phyloP scores from a whole-genome alignment of 2,329 filamentous ascomycete species.

The Penicillium sclerotigenum region DNA sequence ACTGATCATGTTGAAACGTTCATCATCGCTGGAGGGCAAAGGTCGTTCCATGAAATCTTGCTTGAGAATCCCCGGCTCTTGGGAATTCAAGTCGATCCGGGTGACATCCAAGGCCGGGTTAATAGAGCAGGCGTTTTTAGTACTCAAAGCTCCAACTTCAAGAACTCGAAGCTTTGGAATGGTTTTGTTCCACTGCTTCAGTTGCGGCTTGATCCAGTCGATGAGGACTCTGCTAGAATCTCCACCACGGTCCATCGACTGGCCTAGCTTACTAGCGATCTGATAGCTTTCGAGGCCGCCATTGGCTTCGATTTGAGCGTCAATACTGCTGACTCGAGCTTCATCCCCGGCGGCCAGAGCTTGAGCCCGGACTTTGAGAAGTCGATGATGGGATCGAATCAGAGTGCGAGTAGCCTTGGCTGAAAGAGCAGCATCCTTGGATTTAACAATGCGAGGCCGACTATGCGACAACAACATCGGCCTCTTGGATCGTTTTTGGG shows the following conservation, averaged over 20 bases:
- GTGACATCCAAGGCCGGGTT: conserved; percentile 68
- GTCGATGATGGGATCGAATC: conserved; percentile 58
- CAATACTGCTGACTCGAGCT: conserved; percentile 42
- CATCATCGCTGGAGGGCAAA: conserved; percentile 57
- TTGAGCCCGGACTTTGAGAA: conserved; percentile 55
- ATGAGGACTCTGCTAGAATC: conserved; percentile 60
- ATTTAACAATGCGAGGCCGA: conserved; percentile 43
- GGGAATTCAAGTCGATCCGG: conserved; percentile 87
- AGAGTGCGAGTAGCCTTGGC: conserved; percentile 57
- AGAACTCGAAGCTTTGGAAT: conserved; percentile 61
- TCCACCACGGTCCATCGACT: conserved; percentile 59
- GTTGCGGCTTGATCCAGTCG: conserved; percentile 51
- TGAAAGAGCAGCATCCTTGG: conserved; percentile 46
- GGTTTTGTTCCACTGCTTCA: conserved; percentile 23
- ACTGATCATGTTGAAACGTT: conserved; percentile 84
- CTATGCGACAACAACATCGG: conserved; percentile 44
- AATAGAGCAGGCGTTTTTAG: conserved; percentile 76
- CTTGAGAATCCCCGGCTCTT: conserved; percentile 70
- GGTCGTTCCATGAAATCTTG: conserved; percentile 94
- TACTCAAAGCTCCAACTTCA: conserved; percentile 85
- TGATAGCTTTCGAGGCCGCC: conserved; percentile 62
- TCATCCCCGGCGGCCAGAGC: conserved; percentile 50
- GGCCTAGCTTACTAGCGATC: conserved; percentile 60
- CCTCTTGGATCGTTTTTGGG: conserved; percentile 34
- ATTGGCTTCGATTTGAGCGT: conserved; percentile 52